A percentile compares a stretch with the other conserved stretches of the same genome.
Evolutionary conservation across 345 rosid species (phyloP).

Genomic region (Eutrema heterophyllum): DNA sequence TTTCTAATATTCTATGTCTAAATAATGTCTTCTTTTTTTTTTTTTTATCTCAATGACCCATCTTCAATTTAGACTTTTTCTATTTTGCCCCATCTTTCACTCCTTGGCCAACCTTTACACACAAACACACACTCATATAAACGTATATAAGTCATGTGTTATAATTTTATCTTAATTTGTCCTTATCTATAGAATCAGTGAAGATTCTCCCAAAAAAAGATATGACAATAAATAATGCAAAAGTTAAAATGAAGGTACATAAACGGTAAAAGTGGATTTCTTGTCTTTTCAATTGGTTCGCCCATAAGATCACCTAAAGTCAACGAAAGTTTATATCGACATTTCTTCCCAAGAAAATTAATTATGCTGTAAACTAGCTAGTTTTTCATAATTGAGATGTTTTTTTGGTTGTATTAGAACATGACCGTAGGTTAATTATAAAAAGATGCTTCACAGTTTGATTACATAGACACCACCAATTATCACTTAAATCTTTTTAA

Average conservation of each 20-base stretch:
- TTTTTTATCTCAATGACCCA: conserved; percentile 14
- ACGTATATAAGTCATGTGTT: neutral
- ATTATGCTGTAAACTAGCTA: neutral
- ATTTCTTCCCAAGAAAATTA: neutral
- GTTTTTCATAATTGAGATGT: neutral
- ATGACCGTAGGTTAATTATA: neutral
- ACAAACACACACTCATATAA: neutral
- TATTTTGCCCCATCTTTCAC: conserved; percentile 12
- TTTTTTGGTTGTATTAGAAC: conserved; percentile 8
- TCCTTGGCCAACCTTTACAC: conserved; percentile 27
- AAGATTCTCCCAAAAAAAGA: neutral
- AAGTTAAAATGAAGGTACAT: neutral
- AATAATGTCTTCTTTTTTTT: neutral
- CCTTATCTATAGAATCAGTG: neutral
- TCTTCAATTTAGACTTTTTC: conserved; percentile 23
- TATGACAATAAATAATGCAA: neutral
- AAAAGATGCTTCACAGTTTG: neutral
- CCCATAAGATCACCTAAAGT: neutral
- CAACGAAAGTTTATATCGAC: conserved; percentile 2
- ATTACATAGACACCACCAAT: neutral
- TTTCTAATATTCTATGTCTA: neutral
- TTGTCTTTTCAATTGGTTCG: neutral
- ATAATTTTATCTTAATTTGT: neutral
- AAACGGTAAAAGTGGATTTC: conserved; percentile 7
- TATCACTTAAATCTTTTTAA: neutral